These are phyloP conservation scores for Epichloe scottii DNA, from an alignment of 2,329 filamentous ascomycete species.

Conservation along the genomic window DNA sequence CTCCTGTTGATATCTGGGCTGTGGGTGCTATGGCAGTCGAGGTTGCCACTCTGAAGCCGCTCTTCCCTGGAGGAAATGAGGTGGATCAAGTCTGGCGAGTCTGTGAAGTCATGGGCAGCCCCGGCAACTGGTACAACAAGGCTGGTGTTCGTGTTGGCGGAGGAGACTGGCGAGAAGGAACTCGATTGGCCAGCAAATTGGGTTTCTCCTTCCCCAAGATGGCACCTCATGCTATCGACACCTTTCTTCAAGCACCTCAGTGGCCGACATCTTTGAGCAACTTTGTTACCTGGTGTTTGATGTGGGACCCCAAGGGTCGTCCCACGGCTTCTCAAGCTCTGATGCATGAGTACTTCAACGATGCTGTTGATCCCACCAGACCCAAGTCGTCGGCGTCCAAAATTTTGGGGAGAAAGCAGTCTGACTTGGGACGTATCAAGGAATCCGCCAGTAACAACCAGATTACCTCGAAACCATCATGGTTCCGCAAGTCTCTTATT, in stretches of 20 bases:
- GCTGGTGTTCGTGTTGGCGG: constrained; percentile 75
- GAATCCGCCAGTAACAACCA: constrained; percentile 43
- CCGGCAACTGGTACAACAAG: constrained; percentile 96
- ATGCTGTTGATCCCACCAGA: constrained; percentile 81
- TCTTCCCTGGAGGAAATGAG: constrained; percentile 96
- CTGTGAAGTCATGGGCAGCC: constrained; percentile 98
- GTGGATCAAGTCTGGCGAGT: constrained; percentile 98
- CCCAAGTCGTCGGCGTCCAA: constrained; percentile 84
- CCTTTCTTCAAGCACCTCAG: constrained; percentile 76
- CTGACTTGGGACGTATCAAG: constrained; percentile 62
- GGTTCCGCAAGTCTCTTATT: constrained; percentile 93
- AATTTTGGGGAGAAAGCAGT: constrained; percentile 80
- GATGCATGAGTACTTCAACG: constrained; percentile 85
- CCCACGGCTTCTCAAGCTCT: constrained; percentile 91
- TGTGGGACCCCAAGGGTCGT: constrained; percentile 92
- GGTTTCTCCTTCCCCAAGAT: constrained; percentile 99
- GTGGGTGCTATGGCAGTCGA: constrained; percentile 98
- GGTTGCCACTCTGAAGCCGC: constrained; percentile 86
- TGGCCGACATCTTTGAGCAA: constrained; percentile 82
- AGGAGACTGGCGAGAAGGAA: constrained; percentile 95
- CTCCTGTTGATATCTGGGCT: constrained; percentile 97
- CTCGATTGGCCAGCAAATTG: constrained; percentile 82
- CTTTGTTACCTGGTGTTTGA: constrained; percentile 96
- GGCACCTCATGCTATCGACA: constrained; percentile 94
- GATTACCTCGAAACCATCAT: constrained; percentile 74